These are phyloP conservation scores for Amaranthus palmeri DNA, from an alignment of 148 eudicot species.

Conservation along the genomic window DNA sequence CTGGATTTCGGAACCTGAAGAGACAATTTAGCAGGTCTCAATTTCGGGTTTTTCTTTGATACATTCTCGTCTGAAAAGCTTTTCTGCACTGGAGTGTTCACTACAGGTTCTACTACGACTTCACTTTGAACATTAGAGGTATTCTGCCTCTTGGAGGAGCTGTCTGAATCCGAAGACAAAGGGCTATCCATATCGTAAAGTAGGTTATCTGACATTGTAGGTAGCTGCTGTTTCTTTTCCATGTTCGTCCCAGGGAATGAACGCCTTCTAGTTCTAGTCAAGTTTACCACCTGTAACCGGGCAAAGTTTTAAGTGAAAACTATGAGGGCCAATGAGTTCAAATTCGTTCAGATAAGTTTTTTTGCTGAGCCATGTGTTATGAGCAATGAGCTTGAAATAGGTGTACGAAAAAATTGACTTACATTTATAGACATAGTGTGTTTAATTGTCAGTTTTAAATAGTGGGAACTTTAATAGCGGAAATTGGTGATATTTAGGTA, in stretches of 20 bases:
- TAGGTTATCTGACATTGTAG: slow-evolving; percentile 64
- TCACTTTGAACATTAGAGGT: slow-evolving; percentile 13
- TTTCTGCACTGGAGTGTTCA: slow-evolving; percentile 12
- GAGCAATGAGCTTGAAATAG: too few relatives aligned
- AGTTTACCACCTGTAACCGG: slow-evolving; percentile 48
- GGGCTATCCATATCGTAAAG: slow-evolving; percentile 75
- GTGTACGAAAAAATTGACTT: too few relatives aligned
- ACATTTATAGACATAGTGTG: too few relatives aligned
- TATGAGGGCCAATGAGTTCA: too few relatives aligned
- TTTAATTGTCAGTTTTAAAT: too few relatives aligned
- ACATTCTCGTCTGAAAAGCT: slow-evolving; percentile 14
- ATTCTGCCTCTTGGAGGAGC: slow-evolving; percentile 25
- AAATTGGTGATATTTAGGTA: too few relatives aligned
- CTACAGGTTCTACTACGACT: slow-evolving; percentile 11
- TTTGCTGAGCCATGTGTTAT: too few relatives aligned
- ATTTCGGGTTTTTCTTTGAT: slow-evolving; percentile 27
- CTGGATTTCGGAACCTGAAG: slow-evolving; percentile 31
- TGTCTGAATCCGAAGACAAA: slow-evolving; percentile 75
- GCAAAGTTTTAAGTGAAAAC: not conserved
- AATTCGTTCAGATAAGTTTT: too few relatives aligned
- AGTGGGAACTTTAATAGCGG: too few relatives aligned
- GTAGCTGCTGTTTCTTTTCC: slow-evolving; percentile 34
- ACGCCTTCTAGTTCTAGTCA: slow-evolving; percentile 60
- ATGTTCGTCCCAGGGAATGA: slow-evolving; percentile 43
- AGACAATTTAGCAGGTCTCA: slow-evolving; percentile 22